These are phyloP conservation scores for Pichia membranifaciens DNA, from an alignment of 805 yeast genomes.

Conservation along the genomic window DNA sequence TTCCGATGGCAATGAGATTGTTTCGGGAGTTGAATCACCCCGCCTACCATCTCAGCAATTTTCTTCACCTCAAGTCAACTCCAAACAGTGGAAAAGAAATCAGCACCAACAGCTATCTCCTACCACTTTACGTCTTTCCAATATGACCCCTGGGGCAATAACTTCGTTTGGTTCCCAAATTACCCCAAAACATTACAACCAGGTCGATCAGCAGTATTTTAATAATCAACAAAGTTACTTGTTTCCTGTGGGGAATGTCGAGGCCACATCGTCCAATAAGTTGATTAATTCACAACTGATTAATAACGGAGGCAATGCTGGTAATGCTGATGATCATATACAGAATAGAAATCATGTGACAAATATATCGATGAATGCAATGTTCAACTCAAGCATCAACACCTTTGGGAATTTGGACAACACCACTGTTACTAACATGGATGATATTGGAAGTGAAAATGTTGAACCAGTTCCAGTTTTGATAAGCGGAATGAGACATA, in stretches of 20 bases:
- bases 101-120: conserved; percentile 5
- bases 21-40: not conserved
- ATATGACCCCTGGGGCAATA: not conserved
- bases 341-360: not conserved
- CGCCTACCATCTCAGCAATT: conserved; percentile 4
- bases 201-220: not conserved
- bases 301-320: not conserved
- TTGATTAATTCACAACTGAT: not conserved
- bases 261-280: not conserved
- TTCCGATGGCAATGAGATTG: not conserved
- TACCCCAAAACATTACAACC: conserved; percentile 1
- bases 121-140: not conserved
- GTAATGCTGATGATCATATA: not conserved
- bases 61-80: not conserved
- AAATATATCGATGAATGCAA: not conserved
- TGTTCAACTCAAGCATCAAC: not conserved
- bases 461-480: not conserved
- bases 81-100: not conserved
- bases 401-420: not conserved
- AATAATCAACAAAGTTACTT: not conserved
- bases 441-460: not conserved
- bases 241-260: not conserved
- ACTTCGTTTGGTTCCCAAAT: not conserved
- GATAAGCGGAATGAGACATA: not conserved
- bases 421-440: not conserved